A percentile compares a stretch with the other conserved stretches of the same genome.
Evolutionary conservation across 139 green algal species (phyloP).

Genomic region (Chlamydomonas sp.): DNA sequence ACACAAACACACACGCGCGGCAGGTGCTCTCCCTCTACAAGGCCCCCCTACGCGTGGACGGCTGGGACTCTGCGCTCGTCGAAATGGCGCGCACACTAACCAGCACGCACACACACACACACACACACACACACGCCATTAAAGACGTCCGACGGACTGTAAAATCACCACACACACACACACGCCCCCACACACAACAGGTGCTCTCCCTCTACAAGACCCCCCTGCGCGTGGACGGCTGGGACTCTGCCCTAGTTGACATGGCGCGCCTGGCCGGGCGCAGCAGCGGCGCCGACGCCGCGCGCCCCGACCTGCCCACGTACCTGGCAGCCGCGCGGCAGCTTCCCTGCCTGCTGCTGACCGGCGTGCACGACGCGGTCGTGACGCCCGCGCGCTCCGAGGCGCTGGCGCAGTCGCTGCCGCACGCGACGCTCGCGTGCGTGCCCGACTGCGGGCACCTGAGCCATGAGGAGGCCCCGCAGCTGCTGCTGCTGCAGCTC

Average conservation of each 20-base stretch:
- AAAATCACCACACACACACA: too few relatives aligned
- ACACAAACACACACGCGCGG: too few relatives aligned
- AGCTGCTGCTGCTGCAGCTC: constrained; percentile 34
- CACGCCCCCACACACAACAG: too few relatives aligned
- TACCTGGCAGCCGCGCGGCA: constrained; percentile 21
- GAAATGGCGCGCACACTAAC: too few relatives aligned
- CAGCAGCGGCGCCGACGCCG: constrained; percentile 7
- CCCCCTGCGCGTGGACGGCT: constrained; percentile 53
- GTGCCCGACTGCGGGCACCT: too few relatives aligned
- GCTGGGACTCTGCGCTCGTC: too few relatives aligned
- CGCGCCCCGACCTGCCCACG: constrained; percentile 13
- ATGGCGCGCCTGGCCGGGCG: constrained; percentile 25
- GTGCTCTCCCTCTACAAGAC: constrained; percentile 64
- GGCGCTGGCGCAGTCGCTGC: too few relatives aligned
- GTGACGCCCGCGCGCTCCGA: not conserved
- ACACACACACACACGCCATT: too few relatives aligned
- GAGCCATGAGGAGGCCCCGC: constrained; percentile 54
- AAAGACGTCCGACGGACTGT: too few relatives aligned
- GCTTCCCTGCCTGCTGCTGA: constrained; percentile 46
- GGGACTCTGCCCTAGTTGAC: constrained; percentile 60
- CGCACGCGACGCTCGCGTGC: constrained; percentile 16
- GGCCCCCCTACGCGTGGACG: too few relatives aligned
- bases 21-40: too few relatives aligned
- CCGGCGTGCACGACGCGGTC: constrained; percentile 24
- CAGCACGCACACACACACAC: too few relatives aligned